Conservation (phyloP, 1,284 basidiomycete species). For the Jaminaea rosea region DNA sequence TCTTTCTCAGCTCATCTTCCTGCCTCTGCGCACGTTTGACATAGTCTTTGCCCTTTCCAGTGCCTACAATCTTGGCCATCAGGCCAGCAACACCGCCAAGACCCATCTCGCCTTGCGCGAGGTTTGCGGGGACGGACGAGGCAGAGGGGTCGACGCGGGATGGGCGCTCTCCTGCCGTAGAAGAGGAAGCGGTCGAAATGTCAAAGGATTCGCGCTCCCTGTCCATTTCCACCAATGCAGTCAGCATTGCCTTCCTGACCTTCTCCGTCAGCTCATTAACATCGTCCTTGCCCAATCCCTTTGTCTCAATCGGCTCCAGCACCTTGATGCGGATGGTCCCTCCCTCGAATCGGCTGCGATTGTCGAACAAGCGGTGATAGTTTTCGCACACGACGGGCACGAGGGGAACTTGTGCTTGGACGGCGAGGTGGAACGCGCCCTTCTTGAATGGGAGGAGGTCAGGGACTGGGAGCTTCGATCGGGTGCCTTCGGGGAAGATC, state of each 20-base stretch:
- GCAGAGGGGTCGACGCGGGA: no score
- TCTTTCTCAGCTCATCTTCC: conserved; percentile 11
- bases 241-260: conserved; percentile 66
- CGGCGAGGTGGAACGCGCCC: conserved; percentile 91
- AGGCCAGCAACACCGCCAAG: conserved; percentile 19
- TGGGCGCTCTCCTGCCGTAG: neutral
- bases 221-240: conserved; percentile 50
- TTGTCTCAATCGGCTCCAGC: conserved; percentile 66
- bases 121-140: conserved; percentile 4
- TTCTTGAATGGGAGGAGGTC: conserved; percentile 78
- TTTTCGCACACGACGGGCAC: conserved; percentile 89
- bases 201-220: conserved; percentile 10
- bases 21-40: conserved; percentile 8
- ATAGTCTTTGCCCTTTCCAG: conserved; percentile 7
- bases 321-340: conserved; percentile 74
- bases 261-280: conserved; percentile 58
- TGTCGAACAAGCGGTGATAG: conserved; percentile 72
- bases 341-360: conserved; percentile 64
- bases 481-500: conserved; percentile 48
- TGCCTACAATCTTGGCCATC: conserved; percentile 15
- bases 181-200: neutral
- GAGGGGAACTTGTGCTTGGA: conserved; percentile 67
- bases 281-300: conserved; percentile 60
- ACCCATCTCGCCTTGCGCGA: conserved; percentile 10
- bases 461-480: conserved; percentile 49